Evolutionary conservation across 164 flowering plant species (phyloP).

Genomic region (Euptelea pleiosperma): DNA sequence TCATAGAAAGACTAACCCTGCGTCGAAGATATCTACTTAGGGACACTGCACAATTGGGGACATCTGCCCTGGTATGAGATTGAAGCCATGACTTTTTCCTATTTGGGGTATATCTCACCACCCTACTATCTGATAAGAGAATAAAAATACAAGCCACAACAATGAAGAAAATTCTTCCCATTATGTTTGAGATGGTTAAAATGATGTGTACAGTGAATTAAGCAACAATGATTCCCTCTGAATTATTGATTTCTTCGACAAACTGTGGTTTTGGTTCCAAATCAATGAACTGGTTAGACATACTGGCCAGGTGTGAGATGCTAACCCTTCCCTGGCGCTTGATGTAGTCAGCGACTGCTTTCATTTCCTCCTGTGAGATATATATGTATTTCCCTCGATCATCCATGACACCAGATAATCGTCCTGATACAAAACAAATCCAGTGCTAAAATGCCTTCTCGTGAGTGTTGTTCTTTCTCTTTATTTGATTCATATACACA

Average conservation of each 20-base stretch:
- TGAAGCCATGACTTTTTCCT: no score
- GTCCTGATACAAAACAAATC: slow-evolving; percentile 35
- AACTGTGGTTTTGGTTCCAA: slow-evolving; percentile 74
- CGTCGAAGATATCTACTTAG: no score
- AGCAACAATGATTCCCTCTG: slow-evolving; percentile 50
- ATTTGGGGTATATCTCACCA: no score
- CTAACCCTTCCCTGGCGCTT: slow-evolving; percentile 87
- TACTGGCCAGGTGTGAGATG: slow-evolving; percentile 89
- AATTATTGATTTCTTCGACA: slow-evolving; percentile 39
- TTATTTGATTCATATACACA: no score
- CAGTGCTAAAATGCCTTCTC: not conserved
- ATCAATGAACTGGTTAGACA: slow-evolving; percentile 95
- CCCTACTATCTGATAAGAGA: no score
- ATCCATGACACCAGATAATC: slow-evolving; percentile 97
- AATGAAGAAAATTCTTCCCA: no score
- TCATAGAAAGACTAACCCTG: no score
- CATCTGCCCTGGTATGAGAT: no score
- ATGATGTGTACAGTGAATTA: slow-evolving; percentile 20
- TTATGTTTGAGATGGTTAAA: not conserved
- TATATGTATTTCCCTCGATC: slow-evolving; percentile 96
- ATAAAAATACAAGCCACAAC: no score
- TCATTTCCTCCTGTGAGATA: slow-evolving; percentile 91
- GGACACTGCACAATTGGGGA: no score
- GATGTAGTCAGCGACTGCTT: slow-evolving; percentile 92
- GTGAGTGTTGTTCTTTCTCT: no score